A percentile compares a stretch with the other conserved stretches of the same genome.
Evolutionary conservation across 371 early-diverging fungal genomes (phyloP).

Genomic region (Mucor piriformis): DNA sequence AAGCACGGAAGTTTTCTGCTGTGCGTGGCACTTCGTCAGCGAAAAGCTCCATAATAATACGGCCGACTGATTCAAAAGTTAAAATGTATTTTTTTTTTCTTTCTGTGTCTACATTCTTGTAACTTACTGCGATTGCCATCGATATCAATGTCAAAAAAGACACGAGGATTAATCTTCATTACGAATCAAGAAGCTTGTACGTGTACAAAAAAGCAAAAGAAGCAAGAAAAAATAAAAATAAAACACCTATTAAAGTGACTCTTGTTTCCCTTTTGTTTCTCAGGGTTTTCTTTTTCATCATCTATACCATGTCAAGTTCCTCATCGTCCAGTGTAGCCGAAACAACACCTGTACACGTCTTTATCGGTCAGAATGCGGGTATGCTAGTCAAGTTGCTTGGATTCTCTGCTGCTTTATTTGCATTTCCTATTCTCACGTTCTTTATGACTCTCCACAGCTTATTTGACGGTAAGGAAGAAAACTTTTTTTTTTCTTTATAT

Average conservation of each 20-base stretch:
- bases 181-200: constrained; percentile 1
- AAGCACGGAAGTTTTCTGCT: constrained; percentile 95
- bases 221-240: neutral
- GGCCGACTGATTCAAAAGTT: constrained; percentile 55
- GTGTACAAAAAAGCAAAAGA: neutral
- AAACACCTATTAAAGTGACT: neutral
- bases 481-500: neutral
- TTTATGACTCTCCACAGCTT: constrained; percentile 38
- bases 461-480: constrained; percentile 42
- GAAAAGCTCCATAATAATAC: constrained; percentile 93
- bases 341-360: neutral
- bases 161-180: constrained; percentile 64
- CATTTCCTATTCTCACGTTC: constrained; percentile 49
- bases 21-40: constrained; percentile 95
- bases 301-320: neutral
- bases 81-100: neutral
- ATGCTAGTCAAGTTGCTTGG: constrained; percentile 45
- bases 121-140: constrained; percentile 59
- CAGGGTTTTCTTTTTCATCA: neutral
- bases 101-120: too few species aligned
- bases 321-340: neutral
- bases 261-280: constrained; percentile 4
- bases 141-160: constrained; percentile 72
- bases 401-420: constrained; percentile 49
- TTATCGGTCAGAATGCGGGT: constrained; percentile 7